Conservation (phyloP, 371 early-diverging fungal genomes). For the Mortierella sp. region DNA sequence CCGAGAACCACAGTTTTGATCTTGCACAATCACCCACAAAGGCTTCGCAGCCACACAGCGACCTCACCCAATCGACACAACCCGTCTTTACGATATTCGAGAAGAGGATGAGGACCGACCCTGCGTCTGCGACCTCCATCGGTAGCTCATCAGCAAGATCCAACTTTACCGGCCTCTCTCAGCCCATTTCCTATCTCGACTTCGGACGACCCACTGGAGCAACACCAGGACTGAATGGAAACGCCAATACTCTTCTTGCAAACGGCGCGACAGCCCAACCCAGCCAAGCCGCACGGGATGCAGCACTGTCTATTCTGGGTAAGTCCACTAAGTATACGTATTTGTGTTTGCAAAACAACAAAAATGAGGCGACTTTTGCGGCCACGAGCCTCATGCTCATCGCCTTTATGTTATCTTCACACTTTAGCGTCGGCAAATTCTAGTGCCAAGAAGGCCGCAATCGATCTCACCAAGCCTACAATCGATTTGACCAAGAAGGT, state of each 20-base stretch:
- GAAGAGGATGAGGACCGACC: constrained; percentile 9
- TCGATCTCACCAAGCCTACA: constrained; percentile 31
- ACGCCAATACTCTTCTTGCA: background rate
- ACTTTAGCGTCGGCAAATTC: background rate
- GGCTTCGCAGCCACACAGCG: background rate
- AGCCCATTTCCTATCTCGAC: no score
- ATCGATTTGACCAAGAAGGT: constrained; percentile 35
- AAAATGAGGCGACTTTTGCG: no score
- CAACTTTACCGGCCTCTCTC: background rate
- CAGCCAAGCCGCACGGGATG: background rate
- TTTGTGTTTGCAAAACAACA: no score
- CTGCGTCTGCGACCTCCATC: background rate
- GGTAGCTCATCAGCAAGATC: background rate
- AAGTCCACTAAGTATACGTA: background rate
- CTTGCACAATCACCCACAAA: constrained; percentile 28
- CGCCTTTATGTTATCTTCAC: background rate
- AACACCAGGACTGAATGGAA: background rate
- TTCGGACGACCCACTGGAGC: background rate
- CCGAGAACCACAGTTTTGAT: constrained; percentile 31
- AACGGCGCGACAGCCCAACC: background rate
- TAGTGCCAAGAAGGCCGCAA: background rate
- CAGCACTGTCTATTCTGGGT: background rate
- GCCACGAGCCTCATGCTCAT: background rate
- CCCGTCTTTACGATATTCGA: constrained; percentile 40
- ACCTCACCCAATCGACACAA: background rate